Evolutionary conservation across 225 moss, liverwort and hornwort genomes (phyloP), one percentile per base, ranked within the genome.

Genomic region (Anthoceros angustus): DNA sequence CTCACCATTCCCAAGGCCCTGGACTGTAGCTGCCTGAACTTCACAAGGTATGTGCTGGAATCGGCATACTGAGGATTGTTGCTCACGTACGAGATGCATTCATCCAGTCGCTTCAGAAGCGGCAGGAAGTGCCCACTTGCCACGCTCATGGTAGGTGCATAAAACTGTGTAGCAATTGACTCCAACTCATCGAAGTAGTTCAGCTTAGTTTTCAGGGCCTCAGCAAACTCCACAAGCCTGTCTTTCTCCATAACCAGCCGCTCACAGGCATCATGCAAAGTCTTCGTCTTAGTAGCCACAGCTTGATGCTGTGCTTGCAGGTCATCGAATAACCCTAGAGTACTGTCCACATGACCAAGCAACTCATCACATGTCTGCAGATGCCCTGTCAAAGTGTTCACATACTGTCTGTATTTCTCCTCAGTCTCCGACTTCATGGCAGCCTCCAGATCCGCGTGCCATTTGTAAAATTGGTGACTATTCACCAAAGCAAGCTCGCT

Each of bases 351-450:
- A 71, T 92, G 84, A 71, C 70, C 80, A 41, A 98, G 69, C 25
- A 88, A 83, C 62, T 82, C 72, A 70, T 92, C 92, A 70, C 92
- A 98, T 0, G 87, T 87, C 70, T 85, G 77, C 41, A 89, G 81
- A 66, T 92, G 82, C 16, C 92, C 92, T 63, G 92, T 89, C 46
- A 98, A 81, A 41, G 98, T 80, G 48, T 87, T 77, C 63, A 92
- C 92, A 61, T 98, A 98, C 67, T 89, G 89, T 25, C 86, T 74
- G 62, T 98, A 98, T 73, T 98, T 98, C 81, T 98, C 98, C 82
- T 98, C 98, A 21, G 89, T 98, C 80, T 98, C 98, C 40, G 92
- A 92, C 74, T 98, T 92, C 98, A 92, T 92, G 12, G 89, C 89
- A 67, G 88, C 89, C 79, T 98, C 98, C 72, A 98, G 77, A 72